Evolutionary conservation across 2,329 filamentous ascomycete genomes (phyloP).

Genomic region (Xylariaceae sp.): DNA sequence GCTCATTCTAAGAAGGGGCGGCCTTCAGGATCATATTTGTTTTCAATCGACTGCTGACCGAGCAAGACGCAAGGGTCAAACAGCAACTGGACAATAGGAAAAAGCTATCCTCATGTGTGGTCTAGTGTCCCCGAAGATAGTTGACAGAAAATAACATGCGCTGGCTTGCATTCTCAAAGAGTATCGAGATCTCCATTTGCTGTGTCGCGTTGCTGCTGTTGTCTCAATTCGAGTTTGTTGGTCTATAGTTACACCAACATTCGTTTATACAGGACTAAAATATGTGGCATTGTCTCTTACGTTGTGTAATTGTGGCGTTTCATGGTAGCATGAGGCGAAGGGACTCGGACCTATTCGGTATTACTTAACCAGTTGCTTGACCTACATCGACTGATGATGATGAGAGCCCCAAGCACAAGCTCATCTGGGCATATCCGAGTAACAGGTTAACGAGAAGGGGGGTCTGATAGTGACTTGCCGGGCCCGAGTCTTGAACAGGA

Average conservation of each 20-base stretch:
- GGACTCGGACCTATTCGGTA: neutral
- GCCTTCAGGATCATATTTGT: no score
- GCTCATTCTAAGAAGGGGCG: no score
- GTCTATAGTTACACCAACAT: neutral
- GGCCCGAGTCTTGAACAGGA: neutral
- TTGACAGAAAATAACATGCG: no score
- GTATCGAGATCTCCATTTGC: neutral
- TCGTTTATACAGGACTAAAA: neutral
- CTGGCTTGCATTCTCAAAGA: no score
- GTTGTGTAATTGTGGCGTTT: neutral
- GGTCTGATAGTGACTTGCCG: neutral
- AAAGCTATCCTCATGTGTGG: no score
- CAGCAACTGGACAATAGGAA: no score
- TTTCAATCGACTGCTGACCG: no score
- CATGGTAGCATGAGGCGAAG: neutral
- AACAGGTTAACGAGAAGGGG: neutral
- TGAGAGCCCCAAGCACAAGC: neutral
- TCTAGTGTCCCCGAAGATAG: no score
- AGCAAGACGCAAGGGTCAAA: no score
- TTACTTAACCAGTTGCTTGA: neutral
- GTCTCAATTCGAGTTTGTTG: neutral
- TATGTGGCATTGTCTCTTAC: neutral
- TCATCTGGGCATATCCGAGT: neutral
- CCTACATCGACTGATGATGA: constrained; percentile 4
- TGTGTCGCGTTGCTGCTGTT: neutral